phyloP scores from a whole-genome alignment of 371 early-diverging fungal species.

The Mortierella sp. region DNA sequence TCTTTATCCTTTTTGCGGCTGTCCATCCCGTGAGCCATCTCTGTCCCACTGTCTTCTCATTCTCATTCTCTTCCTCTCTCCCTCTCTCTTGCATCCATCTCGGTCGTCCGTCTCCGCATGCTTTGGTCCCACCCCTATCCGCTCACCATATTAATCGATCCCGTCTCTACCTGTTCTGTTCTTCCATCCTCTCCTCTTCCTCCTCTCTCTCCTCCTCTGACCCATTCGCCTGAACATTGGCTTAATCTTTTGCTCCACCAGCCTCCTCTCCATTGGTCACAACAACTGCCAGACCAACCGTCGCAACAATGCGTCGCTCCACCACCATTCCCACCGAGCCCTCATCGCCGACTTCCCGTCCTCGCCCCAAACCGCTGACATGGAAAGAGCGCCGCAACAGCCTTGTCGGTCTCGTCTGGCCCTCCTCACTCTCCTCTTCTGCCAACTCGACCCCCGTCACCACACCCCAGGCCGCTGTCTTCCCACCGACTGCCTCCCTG shows the following conservation, averaged over 20 bases:
- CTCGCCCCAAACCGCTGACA: constrained; percentile 35
- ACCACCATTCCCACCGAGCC: constrained; percentile 14
- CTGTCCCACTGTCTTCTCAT: too few species aligned
- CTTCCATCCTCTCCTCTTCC: neutral
- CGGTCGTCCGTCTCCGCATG: too few species aligned
- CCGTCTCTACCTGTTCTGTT: neutral
- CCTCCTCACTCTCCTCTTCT: constrained; percentile 30
- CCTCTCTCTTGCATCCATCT: neutral
- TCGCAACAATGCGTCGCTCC: constrained; percentile 35
- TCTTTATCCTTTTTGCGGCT: too few species aligned
- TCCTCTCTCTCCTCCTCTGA: neutral
- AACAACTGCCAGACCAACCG: neutral
- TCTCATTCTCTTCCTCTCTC: too few species aligned
- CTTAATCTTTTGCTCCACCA: neutral
- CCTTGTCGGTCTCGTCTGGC: constrained; percentile 37
- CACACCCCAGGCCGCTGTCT: constrained; percentile 20
- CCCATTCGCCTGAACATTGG: neutral
- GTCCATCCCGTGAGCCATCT: too few species aligned
- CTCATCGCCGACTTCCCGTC: constrained; percentile 16
- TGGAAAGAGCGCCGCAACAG: constrained; percentile 42
- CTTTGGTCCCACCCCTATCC: neutral
- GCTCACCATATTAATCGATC: constrained; percentile 1
- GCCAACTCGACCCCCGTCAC: constrained; percentile 24
- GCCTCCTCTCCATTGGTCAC: neutral
- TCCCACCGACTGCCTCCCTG: constrained; percentile 25